Conservation (phyloP, 768 basidiomycete species). For the Podaxis carcinomalis region DNA sequence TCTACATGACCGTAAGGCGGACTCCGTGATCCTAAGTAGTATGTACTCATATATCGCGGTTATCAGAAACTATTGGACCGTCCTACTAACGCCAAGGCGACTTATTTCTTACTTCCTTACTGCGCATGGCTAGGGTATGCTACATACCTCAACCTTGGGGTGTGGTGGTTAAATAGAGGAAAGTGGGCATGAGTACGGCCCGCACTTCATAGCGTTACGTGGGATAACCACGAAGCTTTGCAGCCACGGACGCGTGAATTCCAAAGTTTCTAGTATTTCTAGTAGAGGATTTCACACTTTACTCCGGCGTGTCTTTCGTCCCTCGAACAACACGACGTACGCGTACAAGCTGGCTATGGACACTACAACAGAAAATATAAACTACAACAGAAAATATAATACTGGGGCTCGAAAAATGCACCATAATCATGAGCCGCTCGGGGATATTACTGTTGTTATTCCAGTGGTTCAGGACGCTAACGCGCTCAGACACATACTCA, state of each 20-base stretch:
- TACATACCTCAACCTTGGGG: conserved; percentile 65
- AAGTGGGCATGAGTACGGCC: background rate
- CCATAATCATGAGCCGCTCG: too few species aligned
- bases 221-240: too few species aligned
- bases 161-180: conserved; percentile 49
- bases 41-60: background rate
- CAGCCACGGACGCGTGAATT: too few species aligned
- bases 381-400: too few species aligned
- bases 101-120: conserved; percentile 59
- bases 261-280: too few species aligned
- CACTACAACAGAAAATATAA: too few species aligned
- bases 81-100: conserved; percentile 41
- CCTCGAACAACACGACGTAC: too few species aligned
- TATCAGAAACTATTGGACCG: conserved; percentile 44
- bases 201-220: background rate
- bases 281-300: too few species aligned
- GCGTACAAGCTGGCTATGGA: too few species aligned
- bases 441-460: background rate
- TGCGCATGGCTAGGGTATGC: conserved; percentile 64
- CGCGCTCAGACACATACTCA: background rate
- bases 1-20: conserved; percentile 51
- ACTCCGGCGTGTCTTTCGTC: too few species aligned
- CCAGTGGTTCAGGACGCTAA: background rate
- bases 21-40: background rate
- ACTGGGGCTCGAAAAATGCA: too few species aligned